Base-by-base conservation (phyloP, 140 eudicot genomes). In the Erigeron philadelphicus region DNA sequence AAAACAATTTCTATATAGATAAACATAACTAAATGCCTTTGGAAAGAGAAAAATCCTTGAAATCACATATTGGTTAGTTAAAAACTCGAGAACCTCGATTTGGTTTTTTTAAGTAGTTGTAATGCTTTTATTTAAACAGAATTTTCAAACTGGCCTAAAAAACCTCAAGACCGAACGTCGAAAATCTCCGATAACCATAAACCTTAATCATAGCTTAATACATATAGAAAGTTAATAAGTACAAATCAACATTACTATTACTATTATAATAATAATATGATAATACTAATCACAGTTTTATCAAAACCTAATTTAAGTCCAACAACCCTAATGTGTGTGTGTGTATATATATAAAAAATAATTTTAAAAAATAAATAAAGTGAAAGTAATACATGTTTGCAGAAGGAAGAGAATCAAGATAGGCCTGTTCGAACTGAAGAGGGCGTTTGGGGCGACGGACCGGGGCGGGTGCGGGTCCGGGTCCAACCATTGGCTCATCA, bases 361-460 rank as follows among this genome's bases (percentile, higher is more conserved):
- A 31, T 31, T 31, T 31, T 0, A 1, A 1, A 31, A 31, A 31
- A 31, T 1, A 31, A 31, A 31, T 2, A 31, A 2, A 31, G 4
- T 31, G 42, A 63, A 54, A 12, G 18, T 75, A 46, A 5, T 86
- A 93, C 98, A 89, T 86, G 79, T 93, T 93, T 56, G 98, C 95
- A 56, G 90, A 89, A 18, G 98, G 98, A 45, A 93, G 98, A 21
- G 95, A 72, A 62, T 89, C 93, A 73, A 93, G 96, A 64, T 93
- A 93, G 25, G 96, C 96, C 67, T 93, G 93, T 72, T 93, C 98
- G 77, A 93, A 93, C 56, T 93, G 84, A 13, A 93, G 96, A 18
- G 98, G 98, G n/a, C 98, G 95, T 55, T 93, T 93, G 5, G 84
- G 88, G 31, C 93, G 90, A 25, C 84, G 67, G 53, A 61, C 80